Evolutionary conservation across 805 yeast genomes (phyloP).

Genomic region (Danielozyma ontarioensis): DNA sequence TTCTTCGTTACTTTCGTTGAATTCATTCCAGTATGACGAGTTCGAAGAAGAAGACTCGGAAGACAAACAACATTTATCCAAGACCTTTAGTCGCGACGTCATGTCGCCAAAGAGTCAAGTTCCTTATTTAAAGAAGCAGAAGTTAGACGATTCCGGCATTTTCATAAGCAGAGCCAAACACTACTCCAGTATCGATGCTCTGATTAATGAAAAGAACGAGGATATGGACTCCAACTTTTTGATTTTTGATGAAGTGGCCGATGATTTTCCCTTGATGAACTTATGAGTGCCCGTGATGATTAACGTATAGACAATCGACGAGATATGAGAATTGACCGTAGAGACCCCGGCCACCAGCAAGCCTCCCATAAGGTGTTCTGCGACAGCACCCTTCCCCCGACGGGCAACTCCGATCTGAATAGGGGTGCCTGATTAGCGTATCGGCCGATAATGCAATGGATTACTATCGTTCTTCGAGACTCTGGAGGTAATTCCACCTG

Average conservation of each 20-base stretch:
- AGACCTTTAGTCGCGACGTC: neutral
- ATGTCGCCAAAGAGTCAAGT: neutral
- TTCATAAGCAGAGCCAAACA: neutral
- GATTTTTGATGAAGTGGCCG: slow-evolving; percentile 25
- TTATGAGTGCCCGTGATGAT: slow-evolving; percentile 4
- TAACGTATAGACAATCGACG: neutral
- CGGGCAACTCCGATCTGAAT: too few relatives aligned
- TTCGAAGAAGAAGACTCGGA: slow-evolving; percentile 3
- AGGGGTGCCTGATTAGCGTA: too few relatives aligned
- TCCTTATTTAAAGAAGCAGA: neutral
- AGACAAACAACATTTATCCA: neutral
- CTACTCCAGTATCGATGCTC: neutral
- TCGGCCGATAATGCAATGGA: too few relatives aligned
- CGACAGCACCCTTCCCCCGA: too few relatives aligned
- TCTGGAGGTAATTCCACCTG: too few relatives aligned
- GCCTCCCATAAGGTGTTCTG: too few relatives aligned
- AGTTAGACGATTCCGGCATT: neutral
- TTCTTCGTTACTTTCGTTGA: slow-evolving; percentile 29
- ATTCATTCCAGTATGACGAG: slow-evolving; percentile 20
- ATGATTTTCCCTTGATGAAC: slow-evolving; percentile 14
- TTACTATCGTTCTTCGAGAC: too few relatives aligned
- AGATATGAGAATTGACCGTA: too few relatives aligned
- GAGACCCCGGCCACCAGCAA: too few relatives aligned
- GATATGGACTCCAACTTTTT: slow-evolving; percentile 8
- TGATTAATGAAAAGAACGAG: neutral